These are phyloP conservation scores for Globisporangium spinosum DNA, from an alignment of 352 stramenopile species.

Conservation along the genomic window DNA sequence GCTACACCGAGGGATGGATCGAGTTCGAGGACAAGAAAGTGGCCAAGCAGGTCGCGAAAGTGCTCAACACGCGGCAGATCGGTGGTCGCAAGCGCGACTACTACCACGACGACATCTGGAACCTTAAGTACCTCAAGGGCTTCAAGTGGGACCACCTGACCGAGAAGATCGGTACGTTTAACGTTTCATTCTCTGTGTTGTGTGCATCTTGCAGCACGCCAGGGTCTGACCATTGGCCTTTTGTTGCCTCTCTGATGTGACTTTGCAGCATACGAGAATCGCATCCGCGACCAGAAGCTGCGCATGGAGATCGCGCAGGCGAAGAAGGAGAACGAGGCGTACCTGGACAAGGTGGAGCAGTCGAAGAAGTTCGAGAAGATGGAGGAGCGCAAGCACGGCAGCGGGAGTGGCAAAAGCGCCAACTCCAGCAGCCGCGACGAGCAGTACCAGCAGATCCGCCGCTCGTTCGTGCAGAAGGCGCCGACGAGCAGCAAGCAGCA, in stretches of 20 bases:
- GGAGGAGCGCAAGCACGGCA: constrained; percentile 65
- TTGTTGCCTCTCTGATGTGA: not conserved
- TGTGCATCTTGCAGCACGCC: not conserved
- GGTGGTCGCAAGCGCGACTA: constrained; percentile 93
- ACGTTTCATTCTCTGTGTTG: not conserved
- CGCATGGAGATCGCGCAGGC: constrained; percentile 83
- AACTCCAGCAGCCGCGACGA: constrained; percentile 10
- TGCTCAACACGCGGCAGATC: constrained; percentile 92
- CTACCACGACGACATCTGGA: constrained; percentile 98
- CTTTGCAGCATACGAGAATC: constrained; percentile 69
- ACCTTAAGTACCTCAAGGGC: constrained; percentile 98
- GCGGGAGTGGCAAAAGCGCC: constrained; percentile 19
- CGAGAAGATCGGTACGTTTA: constrained; percentile 94
- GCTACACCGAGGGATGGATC: constrained; percentile 97
- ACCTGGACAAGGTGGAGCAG: constrained; percentile 84
- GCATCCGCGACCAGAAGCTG: constrained; percentile 83
- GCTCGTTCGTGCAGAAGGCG: constrained; percentile 73
- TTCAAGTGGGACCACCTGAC: constrained; percentile 99
- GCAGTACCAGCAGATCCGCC: constrained; percentile 47
- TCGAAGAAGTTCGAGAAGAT: constrained; percentile 86
- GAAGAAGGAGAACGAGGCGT: constrained; percentile 87
- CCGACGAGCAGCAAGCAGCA: constrained; percentile 67
- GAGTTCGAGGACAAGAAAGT: constrained; percentile 98
- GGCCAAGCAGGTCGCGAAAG: constrained; percentile 90
- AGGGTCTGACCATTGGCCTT: not conserved